Evolutionary conservation across 2,329 filamentous ascomycete species (phyloP), one percentile per base, ranked within the genome.

Genomic region (Arthrinium phaeospermum): DNA sequence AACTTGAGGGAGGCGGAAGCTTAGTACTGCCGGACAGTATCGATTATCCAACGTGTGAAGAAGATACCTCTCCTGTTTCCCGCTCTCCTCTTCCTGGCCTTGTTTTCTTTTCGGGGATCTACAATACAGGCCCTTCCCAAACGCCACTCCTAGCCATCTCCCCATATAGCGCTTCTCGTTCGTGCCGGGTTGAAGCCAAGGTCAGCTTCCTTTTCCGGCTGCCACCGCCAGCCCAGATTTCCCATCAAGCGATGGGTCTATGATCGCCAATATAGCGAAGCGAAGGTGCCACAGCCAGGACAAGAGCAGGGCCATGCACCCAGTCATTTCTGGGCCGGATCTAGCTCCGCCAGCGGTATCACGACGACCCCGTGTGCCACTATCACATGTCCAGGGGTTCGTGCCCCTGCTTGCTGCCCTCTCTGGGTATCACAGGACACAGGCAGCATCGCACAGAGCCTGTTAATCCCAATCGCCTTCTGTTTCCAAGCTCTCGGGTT

Each of bases 331-430:
- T 22, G 34, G 57, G 7, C 12, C 34, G 34, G 57, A 41, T 64
- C 22, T 34, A n/a, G 34, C 57, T 64, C 34, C 34, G 34, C 30
- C 19, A 41, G 34, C 57, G 30, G 57, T 34, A 34, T 41, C 30
- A 41, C 57, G 30, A 30, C 10, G 46, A 46, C 24, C 22, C 67
- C 24, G 24, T 68, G 67, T 47, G 34, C n/a, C 44, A 68, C 67
- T 68, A 46, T 47, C 67, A 68, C 67, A 47, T 68, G 67, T 30
- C 30, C 67, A 68, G 46, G 67, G 67, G 67, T 47, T 64, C 30
- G 22, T 41, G 57, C 34, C 57, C 34, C 57, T 41, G 57, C 37
- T 41, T 2, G 8, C 37, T 41, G 37, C 22, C 22, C 57, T 41
- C 34, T 37, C 57, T 14, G 7, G 12, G 57, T 64, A 41, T 24